These are phyloP conservation scores for Brettanomyces anomalus DNA, from an alignment of 805 yeast genomes.

Conservation along the genomic window DNA sequence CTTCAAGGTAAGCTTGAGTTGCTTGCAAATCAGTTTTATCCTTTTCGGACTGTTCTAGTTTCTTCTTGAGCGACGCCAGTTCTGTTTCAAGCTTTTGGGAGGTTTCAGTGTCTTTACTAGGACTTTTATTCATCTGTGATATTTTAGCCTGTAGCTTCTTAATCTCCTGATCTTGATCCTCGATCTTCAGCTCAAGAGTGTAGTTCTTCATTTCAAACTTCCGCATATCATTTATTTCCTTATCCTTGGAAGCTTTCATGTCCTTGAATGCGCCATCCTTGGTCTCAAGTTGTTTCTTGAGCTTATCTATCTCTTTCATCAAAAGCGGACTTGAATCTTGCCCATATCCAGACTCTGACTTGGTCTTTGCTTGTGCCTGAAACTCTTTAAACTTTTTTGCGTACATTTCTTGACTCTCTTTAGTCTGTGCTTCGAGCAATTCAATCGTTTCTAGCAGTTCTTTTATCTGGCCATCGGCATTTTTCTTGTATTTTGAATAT, in stretches of 20 bases:
- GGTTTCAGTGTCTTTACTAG: too few species aligned
- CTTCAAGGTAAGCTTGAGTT: too few species aligned
- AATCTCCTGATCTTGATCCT: conserved; percentile 4
- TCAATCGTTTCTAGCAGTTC: conserved; percentile 54
- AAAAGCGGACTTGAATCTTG: background rate
- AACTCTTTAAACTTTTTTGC: conserved; percentile 33
- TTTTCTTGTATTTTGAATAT: conserved; percentile 35
- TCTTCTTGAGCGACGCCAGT: too few species aligned
- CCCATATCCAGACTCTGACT: background rate
- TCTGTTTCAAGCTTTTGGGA: too few species aligned
- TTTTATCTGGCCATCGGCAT: conserved; percentile 44
- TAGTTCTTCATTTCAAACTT: conserved; percentile 13
- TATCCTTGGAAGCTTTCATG: conserved; percentile 8
- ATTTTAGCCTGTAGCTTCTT: background rate
- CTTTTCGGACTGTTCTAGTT: too few species aligned
- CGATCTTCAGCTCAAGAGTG: conserved; percentile 9
- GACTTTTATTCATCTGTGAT: too few species aligned
- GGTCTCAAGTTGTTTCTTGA: background rate
- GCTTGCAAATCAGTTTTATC: too few species aligned
- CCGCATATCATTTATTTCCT: conserved; percentile 9
- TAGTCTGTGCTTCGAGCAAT: conserved; percentile 43
- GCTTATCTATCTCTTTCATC: background rate
- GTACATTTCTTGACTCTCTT: conserved; percentile 43
- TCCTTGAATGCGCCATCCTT: conserved; percentile 3
- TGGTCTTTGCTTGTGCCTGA: conserved; percentile 1